Percentiles rank a stretch among this genome's conserved stretches.
These are phyloP conservation scores for Hanseniaspora lindneri DNA, from an alignment of 805 yeast species.

Conservation along the genomic window DNA sequence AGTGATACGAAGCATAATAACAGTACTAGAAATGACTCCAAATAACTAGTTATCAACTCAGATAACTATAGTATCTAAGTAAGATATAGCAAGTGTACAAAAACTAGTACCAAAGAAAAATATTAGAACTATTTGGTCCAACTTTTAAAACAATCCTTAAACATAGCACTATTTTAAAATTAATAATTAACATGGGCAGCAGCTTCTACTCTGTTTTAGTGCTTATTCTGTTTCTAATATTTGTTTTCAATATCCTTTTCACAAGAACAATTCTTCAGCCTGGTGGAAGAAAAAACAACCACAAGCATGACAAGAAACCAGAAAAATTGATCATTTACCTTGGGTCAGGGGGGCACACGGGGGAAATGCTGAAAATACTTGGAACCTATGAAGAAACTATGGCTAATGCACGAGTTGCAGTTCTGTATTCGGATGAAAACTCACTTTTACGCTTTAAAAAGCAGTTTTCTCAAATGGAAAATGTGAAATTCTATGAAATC, in stretches of 20 bases:
- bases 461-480: slow-evolving; percentile 6
- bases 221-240: no score
- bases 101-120: no score
- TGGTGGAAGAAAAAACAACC: neutral
- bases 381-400: slow-evolving; percentile 32
- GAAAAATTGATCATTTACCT: slow-evolving; percentile 46
- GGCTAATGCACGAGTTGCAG: slow-evolving; percentile 32
- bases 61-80: no score
- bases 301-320: slow-evolving; percentile 1
- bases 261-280: slow-evolving; percentile 1
- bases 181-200: no score
- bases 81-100: no score
- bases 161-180: no score
- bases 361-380: slow-evolving; percentile 77
- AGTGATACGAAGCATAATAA: no score
- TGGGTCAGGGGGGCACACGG: slow-evolving; percentile 96
- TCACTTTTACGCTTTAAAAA: slow-evolving; percentile 32
- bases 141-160: no score
- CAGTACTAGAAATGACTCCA: no score
- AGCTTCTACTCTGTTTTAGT: no score
- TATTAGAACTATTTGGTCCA: no score
- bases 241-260: neutral
- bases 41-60: no score
- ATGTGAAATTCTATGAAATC: slow-evolving; percentile 22
- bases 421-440: slow-evolving; percentile 29